Evolutionary conservation across 1,284 basidiomycete genomes (phyloP).

Genomic region (Apiotrichum sp.): DNA sequence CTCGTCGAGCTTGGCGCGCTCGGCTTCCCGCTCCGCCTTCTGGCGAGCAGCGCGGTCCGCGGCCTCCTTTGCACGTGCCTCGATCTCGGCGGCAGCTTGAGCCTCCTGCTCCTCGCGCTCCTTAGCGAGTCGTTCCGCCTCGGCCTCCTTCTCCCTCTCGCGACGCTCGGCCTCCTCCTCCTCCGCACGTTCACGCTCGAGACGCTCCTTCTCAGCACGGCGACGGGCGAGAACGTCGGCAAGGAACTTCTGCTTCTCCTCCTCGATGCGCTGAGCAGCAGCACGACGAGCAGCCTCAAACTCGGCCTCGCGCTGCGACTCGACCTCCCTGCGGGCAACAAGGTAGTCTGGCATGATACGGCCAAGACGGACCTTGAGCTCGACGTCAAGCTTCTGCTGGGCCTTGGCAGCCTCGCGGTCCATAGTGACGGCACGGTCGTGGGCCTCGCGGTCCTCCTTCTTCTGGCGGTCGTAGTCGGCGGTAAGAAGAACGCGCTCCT

Average conservation of each 20-base stretch:
- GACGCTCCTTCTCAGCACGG: conserved; percentile 55
- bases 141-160: conserved; percentile 53
- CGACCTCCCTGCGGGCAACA: conserved; percentile 57
- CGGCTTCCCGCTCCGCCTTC: conserved; percentile 55
- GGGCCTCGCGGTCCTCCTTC: conserved; percentile 63
- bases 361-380: conserved; percentile 69
- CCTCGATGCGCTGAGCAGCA: conserved; percentile 67
- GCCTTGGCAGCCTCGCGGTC: conserved; percentile 59
- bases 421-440: conserved; percentile 60
- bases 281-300: conserved; percentile 59
- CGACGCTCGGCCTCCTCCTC: conserved; percentile 56
- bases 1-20: conserved; percentile 60
- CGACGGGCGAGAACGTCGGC: conserved; percentile 51
- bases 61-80: conserved; percentile 51
- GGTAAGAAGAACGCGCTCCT: conserved; percentile 78
- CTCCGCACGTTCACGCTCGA: conserved; percentile 51
- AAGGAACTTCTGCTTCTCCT: conserved; percentile 74
- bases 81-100: conserved; percentile 40
- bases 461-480: conserved; percentile 88
- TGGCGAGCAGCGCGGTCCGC: conserved; percentile 25
- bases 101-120: conserved; percentile 35
- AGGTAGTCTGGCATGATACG: conserved; percentile 73
- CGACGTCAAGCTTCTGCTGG: conserved; percentile 65
- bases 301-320: conserved; percentile 64
- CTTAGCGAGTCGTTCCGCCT: conserved; percentile 23